Evolutionary conservation across 106 monocot genomes (phyloP), one percentile per base, ranked within the genome.

Genomic region (Dioscorea alata): DNA sequence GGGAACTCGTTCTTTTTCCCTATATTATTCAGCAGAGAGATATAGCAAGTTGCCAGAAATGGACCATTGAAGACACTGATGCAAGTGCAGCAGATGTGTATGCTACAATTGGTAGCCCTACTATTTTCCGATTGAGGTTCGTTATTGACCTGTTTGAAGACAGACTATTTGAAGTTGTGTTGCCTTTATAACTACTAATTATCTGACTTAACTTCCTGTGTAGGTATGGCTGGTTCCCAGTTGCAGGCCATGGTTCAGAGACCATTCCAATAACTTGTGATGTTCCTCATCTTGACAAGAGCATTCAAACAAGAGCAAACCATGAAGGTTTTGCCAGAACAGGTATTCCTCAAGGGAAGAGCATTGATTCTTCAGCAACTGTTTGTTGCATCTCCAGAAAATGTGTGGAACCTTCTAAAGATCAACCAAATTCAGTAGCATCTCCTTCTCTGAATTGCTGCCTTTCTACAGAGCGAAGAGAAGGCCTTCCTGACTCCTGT

Each of bases 171-270:
- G 42, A 42, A 6, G 10, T 42, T 42, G 10, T 42, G 42, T 42
- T 42, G 10, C 42, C 42, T 42, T 10, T 42, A 42, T 42, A 42
- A 42, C 42, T 42, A 42, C 42, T 42, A 42, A 8, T 14, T 54
- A 14, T 13, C 54, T 54, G 19, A 13, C 19, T 28, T 28, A 28
- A n/a, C 73, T 64, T 17, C 72, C 12, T 50, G 24, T 28, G 17
- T 59, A 97, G 96, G 84, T 97, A 97, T 80, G 86, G 92, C 14
- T 92, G 84, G 96, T 80, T 94, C 52, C 66, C 80, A 22, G 60
- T 35, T 69, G 24, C 65, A 28, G 78, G 81, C 66, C 35, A 64
- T 65, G 25, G 13, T 31, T 59, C 73, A 28, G 67, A 31, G 21
- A 57, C 24, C 54, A 63, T 48, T 59, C 53, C 67, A 51, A 50